phyloP scores from a whole-genome alignment of 768 basidiomycete genomes.

The Kwoniella pini region DNA sequence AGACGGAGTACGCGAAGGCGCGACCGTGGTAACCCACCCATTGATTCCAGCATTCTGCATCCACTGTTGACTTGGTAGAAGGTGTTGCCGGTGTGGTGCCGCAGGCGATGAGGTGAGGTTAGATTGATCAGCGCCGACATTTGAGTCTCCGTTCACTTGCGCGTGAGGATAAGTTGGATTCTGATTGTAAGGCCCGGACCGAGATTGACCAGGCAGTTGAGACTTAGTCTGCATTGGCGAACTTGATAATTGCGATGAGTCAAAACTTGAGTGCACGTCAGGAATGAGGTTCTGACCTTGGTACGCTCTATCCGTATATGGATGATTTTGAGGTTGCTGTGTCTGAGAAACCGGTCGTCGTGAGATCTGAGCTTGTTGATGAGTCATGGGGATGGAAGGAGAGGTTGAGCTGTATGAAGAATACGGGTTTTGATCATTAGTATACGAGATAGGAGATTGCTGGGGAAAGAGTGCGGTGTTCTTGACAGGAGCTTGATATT shows the following conservation, averaged over 20 bases:
- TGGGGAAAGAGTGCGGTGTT: neutral
- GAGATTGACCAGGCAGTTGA: no score
- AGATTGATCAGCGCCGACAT: neutral
- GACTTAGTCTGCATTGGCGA: no score
- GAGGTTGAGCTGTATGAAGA: neutral
- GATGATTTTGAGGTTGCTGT: neutral
- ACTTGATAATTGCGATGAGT: neutral
- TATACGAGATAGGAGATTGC: neutral
- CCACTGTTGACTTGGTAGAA: neutral
- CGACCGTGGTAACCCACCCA: slow-evolving; percentile 3
- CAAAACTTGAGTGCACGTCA: neutral
- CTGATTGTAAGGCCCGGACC: neutral
- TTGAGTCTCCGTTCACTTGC: no score
- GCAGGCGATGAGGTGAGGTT: neutral
- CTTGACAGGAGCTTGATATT: neutral
- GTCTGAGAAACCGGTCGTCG: neutral
- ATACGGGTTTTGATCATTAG: neutral
- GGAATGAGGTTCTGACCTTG: neutral
- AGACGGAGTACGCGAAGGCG: neutral
- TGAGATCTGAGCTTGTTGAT: neutral
- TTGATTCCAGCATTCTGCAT: slow-evolving; percentile 3
- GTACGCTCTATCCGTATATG: neutral
- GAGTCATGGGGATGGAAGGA: neutral
- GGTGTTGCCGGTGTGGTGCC: neutral
- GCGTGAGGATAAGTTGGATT: no score